These are phyloP conservation scores for Xylaria sp. DNA, from an alignment of 2,329 filamentous ascomycete genomes.

Conservation along the genomic window DNA sequence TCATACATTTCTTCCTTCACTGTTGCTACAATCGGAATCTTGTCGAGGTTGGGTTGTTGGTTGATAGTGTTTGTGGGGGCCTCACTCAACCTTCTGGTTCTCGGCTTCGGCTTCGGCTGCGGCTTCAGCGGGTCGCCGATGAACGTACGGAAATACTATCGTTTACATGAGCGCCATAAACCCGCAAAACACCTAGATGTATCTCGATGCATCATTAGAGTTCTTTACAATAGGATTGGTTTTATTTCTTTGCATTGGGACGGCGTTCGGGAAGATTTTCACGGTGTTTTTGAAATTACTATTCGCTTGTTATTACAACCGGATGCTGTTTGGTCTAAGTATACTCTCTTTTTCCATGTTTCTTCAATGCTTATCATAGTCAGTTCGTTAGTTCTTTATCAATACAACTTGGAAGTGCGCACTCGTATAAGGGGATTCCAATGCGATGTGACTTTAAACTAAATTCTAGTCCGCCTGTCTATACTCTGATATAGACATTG, in stretches of 20 bases:
- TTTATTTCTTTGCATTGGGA: constrained; percentile 17
- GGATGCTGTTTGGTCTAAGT: not conserved
- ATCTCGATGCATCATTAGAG: not conserved
- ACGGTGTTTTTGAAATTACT: not conserved
- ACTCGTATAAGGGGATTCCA: not conserved
- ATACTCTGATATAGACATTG: too few relatives aligned
- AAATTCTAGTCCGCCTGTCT: too few relatives aligned
- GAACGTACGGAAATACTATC: not conserved
- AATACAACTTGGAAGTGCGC: not conserved
- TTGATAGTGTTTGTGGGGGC: not conserved
- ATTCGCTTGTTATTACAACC: not conserved
- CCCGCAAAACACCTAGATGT: too few relatives aligned
- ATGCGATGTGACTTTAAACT: too few relatives aligned
- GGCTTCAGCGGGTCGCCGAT: not conserved
- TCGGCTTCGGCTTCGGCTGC: too few relatives aligned
- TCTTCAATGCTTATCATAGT: too few relatives aligned
- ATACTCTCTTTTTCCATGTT: not conserved
- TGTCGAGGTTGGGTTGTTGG: too few relatives aligned
- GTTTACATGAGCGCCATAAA: too few relatives aligned
- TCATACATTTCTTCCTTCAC: not conserved
- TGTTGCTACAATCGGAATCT: not conserved
- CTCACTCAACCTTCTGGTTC: too few relatives aligned
- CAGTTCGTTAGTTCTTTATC: too few relatives aligned
- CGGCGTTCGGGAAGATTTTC: constrained; percentile 14
- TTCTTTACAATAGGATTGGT: not conserved